Evolutionary conservation across 441 rosid genomes (phyloP), one percentile per base, ranked within the genome.

Genomic region (Adansonia madagascariensis): DNA sequence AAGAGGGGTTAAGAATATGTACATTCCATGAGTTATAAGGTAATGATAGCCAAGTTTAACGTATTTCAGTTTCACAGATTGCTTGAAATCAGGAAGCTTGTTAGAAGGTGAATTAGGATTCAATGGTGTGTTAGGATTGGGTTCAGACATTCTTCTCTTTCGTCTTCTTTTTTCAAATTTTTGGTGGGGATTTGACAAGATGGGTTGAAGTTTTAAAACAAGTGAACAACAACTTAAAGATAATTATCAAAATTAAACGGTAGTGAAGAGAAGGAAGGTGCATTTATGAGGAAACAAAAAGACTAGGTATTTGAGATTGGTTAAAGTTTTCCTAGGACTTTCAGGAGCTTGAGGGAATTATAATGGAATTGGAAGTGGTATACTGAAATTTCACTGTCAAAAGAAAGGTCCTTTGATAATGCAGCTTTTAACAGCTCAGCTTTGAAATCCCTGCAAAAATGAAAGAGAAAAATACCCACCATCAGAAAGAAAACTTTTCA

Each of bases 41-140:
- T 70, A 74, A 66, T 80, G 85, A 77, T 83, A 83, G 17, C 85
- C 85, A 60, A 83, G 85, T 70, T 83, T 83, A 18, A 83, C 85
- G 8, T 83, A 80, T 73, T 83, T 83, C 24, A 83, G 72, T 53
- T 80, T 83, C 73, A 83, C 69, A 22, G 85, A 83, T 22, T 77
- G 78, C 69, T 78, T 80, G 79, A 83, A 80, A 75, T 80, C 85
- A 10, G 85, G 85, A 44, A 68, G 72, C 72, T 20, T 68, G 52
- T 20, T 3, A 17, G 71, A 67, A 67, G 71, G 55, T 8, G 55
- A 67, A 4, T 44, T 67, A 17, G 71, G 71, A 43, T 43, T 18
- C 27, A 43, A 8, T 15, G 71, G 71, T 15, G 24, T 66, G 22
- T 10, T 67, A 18, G 20, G 8, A 68, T 10, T 46, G 56, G 56